Percentiles rank a stretch among this genome's conserved stretches.
Conservation (phyloP, 331 rosid species). For the Acacia pycnantha region DNA sequence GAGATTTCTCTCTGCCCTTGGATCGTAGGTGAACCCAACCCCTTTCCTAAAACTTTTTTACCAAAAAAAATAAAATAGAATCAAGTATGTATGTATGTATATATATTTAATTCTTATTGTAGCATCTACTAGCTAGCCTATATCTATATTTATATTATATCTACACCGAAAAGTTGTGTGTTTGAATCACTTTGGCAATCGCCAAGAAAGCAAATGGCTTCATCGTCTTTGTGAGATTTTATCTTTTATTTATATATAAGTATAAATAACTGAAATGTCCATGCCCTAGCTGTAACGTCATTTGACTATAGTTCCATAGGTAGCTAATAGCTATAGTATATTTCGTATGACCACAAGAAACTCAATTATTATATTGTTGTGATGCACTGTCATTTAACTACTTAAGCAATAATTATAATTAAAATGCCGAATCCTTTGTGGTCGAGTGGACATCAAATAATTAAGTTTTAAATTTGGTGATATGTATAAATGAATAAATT, state of each 20-base stretch:
- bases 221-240: not conserved
- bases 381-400: not conserved
- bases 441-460: not conserved
- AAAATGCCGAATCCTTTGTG: not conserved
- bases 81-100: too few species aligned
- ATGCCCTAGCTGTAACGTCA: not conserved
- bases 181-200: not conserved
- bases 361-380: not conserved
- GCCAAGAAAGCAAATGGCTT: not conserved
- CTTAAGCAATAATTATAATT: not conserved
- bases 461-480: not conserved
- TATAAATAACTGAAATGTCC: not conserved
- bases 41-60: too few species aligned
- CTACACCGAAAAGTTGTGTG: not conserved
- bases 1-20: too few species aligned
- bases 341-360: not conserved
- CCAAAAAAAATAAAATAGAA: too few species aligned
- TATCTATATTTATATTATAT: too few species aligned
- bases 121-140: not conserved
- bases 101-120: not conserved
- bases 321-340: not conserved
- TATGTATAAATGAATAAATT: not conserved
- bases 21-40: too few species aligned
- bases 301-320: not conserved
- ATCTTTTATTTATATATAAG: not conserved